These are phyloP conservation scores for Penstemon davidsonii DNA, from an alignment of 257 asterid species.

Conservation along the genomic window DNA sequence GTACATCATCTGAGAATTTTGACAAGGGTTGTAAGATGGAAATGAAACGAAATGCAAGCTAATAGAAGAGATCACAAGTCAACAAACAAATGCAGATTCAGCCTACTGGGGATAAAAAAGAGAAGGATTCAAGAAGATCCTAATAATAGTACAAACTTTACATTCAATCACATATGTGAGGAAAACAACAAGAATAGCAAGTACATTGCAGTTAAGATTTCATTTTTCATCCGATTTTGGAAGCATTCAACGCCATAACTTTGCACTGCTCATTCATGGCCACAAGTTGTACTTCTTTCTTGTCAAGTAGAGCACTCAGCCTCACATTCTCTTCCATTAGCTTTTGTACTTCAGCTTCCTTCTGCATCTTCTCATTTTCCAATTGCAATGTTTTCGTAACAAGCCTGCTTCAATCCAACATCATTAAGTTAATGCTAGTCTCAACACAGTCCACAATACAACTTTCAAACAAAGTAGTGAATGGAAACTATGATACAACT, in stretches of 20 bases:
- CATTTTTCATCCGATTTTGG: conserved; percentile 43
- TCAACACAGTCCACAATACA: too few species aligned
- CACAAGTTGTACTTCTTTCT: conserved; percentile 94
- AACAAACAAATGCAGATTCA: too few species aligned
- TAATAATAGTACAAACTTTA: conserved; percentile 16
- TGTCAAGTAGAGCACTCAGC: conserved; percentile 72
- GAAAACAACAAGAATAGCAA: conserved; percentile 28
- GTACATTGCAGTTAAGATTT: conserved; percentile 23
- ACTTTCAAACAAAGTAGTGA: too few species aligned
- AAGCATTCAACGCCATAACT: conserved; percentile 80
- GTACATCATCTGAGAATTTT: too few species aligned
- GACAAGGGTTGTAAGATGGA: too few species aligned
- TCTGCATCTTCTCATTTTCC: conserved; percentile 89
- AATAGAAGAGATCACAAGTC: too few species aligned
- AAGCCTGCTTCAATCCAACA: conserved; percentile 54
- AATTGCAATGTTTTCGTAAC: conserved; percentile 74
- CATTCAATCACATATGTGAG: conserved; percentile 26
- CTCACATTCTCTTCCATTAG: conserved; percentile 89
- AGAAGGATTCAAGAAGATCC: too few species aligned
- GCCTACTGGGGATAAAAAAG: too few species aligned
- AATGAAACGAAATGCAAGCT: too few species aligned
- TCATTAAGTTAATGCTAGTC: not conserved
- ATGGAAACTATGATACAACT: too few species aligned
- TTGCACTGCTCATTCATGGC: conserved; percentile 99
- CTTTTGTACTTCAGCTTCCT: conserved; percentile 87